phyloP scores from a whole-genome alignment of 2,329 filamentous ascomycete genomes.

The Rutstroemia sp. region DNA sequence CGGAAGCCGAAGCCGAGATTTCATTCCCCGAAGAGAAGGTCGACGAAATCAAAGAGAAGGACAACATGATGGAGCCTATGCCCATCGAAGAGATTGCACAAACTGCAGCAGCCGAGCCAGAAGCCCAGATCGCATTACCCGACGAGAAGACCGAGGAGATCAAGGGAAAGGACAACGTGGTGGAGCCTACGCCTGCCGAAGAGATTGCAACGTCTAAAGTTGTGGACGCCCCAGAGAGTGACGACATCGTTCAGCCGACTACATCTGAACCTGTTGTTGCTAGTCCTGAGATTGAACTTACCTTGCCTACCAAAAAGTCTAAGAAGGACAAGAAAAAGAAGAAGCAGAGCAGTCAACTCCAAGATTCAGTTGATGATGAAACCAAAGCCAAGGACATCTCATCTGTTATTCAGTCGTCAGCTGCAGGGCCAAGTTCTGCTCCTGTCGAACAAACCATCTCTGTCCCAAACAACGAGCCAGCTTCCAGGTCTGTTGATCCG shows the following conservation, averaged over 20 bases:
- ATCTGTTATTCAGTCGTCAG: not conserved
- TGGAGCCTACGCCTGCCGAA: not conserved
- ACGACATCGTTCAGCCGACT: not conserved
- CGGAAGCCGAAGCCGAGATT: not conserved
- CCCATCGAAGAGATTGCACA: not conserved
- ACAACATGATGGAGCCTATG: too few relatives aligned
- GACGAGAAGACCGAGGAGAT: not conserved
- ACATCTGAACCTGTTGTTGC: not conserved
- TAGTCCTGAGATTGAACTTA: not conserved
- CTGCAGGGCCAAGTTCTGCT: not conserved
- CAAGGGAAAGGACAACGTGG: not conserved
- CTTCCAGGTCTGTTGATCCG: not conserved
- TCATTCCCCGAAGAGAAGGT: not conserved
- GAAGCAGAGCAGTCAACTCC: not conserved
- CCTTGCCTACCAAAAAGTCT: not conserved
- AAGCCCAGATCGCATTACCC: not conserved
- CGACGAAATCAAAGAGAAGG: not conserved
- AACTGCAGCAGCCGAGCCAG: not conserved
- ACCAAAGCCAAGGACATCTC: not conserved
- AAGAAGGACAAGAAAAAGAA: conserved; percentile 25
- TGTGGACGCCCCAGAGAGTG: not conserved
- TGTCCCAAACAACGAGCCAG: not conserved
- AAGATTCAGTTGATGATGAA: conserved; percentile 4
- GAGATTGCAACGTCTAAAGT: not conserved
- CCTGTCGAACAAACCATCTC: conserved; percentile 4